Evolutionary conservation across 805 yeast species (phyloP), one percentile per base, ranked within the genome.

Genomic region (Candida coleopterorum): DNA sequence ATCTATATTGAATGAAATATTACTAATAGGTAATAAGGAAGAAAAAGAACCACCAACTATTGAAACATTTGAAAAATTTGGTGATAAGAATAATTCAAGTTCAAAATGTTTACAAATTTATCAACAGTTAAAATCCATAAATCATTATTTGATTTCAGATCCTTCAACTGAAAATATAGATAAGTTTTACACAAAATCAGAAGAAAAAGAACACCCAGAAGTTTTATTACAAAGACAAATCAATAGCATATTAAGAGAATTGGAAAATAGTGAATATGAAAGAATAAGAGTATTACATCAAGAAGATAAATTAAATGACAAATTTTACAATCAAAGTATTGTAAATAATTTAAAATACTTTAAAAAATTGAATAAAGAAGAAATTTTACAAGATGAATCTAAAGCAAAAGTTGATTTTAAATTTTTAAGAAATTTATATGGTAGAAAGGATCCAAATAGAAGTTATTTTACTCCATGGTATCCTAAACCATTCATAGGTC

Each of bases 391-490:
- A 51, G 69, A 75, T 42, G 83, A 77, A 48, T 40, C 67, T 12
- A 51, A 55, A 31, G 72, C 77, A 6, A 55, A 58, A 21, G 72
- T 86, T 34, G 50, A 66, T 24, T 67, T 88, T 40, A 96, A 95
- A 39, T 85, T 93, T 89, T 95, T 87, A 62, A 71, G 70, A 39
- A 69, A 72, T 34, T 70, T 84, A 43, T 87, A 73, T 59, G 97
- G 97, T 16, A 81, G 95, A 51, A 61, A 77, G 47, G 82, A 85
- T 37, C 81, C 88, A 11, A 53, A 68, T 12, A 88, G 85, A 64
- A 75, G 89, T 4, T 93, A 82, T 63, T 93, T 90, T 70, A 87
- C 97, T 2, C 98, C 98, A 35, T 93, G 97, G 97, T 74, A 81
- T 41, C 94, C 96, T 47, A 82, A 96, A 64, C 93, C 87, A 29